Base-by-base conservation (phyloP, 768 basidiomycete genomes). In the Leccinum boreale region DNA sequence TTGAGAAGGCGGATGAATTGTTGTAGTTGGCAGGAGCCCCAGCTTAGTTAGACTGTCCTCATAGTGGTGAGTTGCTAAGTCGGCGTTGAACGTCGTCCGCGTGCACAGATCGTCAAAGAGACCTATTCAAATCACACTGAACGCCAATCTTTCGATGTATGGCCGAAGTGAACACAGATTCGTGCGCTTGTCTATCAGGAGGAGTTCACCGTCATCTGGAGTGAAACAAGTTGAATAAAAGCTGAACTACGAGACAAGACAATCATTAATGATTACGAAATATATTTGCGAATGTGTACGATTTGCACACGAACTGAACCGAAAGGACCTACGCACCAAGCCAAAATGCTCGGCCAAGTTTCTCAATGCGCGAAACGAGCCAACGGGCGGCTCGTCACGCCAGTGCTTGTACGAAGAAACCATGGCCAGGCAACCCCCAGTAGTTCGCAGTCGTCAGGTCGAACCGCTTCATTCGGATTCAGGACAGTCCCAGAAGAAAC, bases 391-490 rank as follows among this genome's bases (percentile, higher is more conserved):
- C 57, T 53, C 45, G 29, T 52, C 17, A 51, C 53, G 19, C 60
- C 58, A 17, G 35, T 60, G 50, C 19, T 64, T n/a, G 14, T 61
- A 7, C 68, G 68, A 29, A 55, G 49, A 54, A 70, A 64, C 48
- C 70, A 72, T 59, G 64, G 57, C 6, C 61, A 61, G 45, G 54
- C 60, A 15, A 39, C 48, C 3, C 44, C 55, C 23, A 31, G 36
- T 42, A 36, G 39, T 11, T 58, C 70, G 4, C 57, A 62, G 26
- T 45, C 61, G n/a, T 62, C 72, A 14, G 54, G 59, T 56, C 73
- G 70, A 33, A 90, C 87, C 5, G 80, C 94, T 0, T 96, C 97
- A 33, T 99, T 99, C 72, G 97, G 97, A 26, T 99, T 94, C 81
- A 83, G 80, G 73, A 90, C 87, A 7, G 86, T 99, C 3, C 89